Percentiles rank a stretch among this genome's conserved stretches.
phyloP scores from a whole-genome alignment of 306 rosid genomes.

The Leucaena leucocephala region DNA sequence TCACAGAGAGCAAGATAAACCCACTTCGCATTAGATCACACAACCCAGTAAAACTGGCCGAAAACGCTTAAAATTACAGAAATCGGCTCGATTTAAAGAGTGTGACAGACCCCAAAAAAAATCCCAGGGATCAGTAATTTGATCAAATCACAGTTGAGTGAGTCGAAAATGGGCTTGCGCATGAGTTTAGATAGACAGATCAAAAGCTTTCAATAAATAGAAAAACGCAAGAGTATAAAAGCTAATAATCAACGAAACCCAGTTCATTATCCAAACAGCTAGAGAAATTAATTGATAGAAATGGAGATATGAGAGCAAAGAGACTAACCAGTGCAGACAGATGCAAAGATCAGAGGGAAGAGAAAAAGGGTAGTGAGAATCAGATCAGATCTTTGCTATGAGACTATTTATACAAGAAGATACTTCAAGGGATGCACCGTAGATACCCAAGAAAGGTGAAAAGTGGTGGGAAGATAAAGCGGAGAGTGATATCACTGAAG shows the following conservation, averaged over 20 bases:
- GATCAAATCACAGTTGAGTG: conserved; percentile 34
- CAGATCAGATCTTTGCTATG: background rate
- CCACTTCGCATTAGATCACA: conserved; percentile 38
- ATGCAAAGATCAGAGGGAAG: conserved; percentile 8
- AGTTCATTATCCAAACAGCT: background rate
- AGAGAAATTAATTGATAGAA: background rate
- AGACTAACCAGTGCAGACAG: conserved; percentile 34
- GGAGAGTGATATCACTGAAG: background rate
- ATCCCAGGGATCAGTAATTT: conserved; percentile 32
- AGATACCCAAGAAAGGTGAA: background rate
- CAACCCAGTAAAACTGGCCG: background rate
- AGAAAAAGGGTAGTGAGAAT: conserved; percentile 1
- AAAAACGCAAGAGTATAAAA: background rate
- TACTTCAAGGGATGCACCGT: background rate
- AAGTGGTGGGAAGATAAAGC: background rate
- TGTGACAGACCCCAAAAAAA: conserved; percentile 1
- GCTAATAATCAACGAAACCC: background rate
- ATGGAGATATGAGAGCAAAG: conserved; percentile 18
- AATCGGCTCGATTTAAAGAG: background rate
- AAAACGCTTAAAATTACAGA: background rate
- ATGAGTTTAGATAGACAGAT: background rate
- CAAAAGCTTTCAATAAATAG: background rate
- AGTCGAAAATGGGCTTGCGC: background rate
- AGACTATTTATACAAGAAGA: background rate
- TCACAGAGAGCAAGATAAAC: conserved; percentile 24